phyloP scores from a whole-genome alignment of 495 filamentous ascomycete species.

The Hypoxylon cercidicola region DNA sequence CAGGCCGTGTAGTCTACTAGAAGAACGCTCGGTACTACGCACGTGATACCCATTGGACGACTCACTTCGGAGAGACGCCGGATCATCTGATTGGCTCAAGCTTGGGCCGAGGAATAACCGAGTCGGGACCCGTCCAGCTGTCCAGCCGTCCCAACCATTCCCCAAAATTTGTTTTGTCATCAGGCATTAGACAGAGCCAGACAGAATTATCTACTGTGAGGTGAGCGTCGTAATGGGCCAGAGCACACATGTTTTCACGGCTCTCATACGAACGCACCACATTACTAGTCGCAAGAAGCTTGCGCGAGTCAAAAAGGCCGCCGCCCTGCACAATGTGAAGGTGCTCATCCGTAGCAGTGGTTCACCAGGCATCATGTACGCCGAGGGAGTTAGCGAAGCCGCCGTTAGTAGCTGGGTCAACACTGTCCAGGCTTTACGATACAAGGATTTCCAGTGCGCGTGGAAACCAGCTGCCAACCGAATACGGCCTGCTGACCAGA shows the following conservation, averaged over 20 bases:
- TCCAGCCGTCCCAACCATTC: no score
- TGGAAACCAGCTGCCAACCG: constrained; percentile 29
- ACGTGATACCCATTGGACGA: constrained; percentile 35
- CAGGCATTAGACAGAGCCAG: no score
- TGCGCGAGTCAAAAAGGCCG: constrained; percentile 69
- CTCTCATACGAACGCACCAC: constrained; percentile 81
- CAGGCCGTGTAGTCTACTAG: neutral
- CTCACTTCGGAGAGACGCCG: constrained; percentile 21
- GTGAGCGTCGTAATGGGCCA: constrained; percentile 8
- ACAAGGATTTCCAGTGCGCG: constrained; percentile 47
- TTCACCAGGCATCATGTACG: constrained; percentile 81
- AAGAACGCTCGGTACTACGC: neutral
- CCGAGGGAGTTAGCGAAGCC: constrained; percentile 66
- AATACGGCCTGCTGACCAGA: constrained; percentile 7
- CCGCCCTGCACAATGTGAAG: constrained; percentile 63
- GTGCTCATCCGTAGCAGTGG: constrained; percentile 74
- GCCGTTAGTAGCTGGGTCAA: constrained; percentile 44
- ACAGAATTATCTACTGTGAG: no score
- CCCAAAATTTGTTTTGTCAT: no score
- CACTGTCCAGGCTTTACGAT: constrained; percentile 38
- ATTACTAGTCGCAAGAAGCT: constrained; percentile 86
- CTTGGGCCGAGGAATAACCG: constrained; percentile 11
- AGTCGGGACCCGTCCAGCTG: neutral
- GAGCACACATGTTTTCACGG: constrained; percentile 56
- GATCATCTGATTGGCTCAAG: constrained; percentile 10